Conservation (phyloP, 2,329 filamentous ascomycete genomes). For the Ophiostoma australiae region DNA sequence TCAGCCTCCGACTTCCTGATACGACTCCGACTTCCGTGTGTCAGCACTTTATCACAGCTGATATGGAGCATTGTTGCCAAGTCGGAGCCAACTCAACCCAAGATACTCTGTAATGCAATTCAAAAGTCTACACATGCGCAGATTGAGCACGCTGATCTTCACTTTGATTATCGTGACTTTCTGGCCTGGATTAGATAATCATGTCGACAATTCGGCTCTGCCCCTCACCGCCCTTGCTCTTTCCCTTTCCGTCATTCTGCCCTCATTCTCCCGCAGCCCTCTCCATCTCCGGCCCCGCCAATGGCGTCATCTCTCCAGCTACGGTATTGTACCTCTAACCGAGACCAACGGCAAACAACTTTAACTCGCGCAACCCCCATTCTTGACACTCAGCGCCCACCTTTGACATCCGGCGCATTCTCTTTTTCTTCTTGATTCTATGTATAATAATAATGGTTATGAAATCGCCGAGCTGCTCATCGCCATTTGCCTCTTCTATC, state of each 20-base stretch:
- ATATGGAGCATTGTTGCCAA: too few species aligned
- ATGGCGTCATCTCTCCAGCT: slow-evolving; percentile 8
- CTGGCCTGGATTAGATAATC: not conserved
- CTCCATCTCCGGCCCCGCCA: not conserved
- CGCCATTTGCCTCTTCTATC: not conserved
- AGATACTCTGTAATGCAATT: not conserved
- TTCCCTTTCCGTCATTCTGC: not conserved
- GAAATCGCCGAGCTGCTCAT: not conserved
- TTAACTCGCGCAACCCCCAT: not conserved
- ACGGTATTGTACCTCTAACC: too few species aligned
- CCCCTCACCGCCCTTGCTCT: not conserved
- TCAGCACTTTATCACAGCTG: not conserved
- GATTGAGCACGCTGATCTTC: not conserved
- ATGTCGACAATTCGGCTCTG: not conserved
- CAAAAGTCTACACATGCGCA: not conserved
- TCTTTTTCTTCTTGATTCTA: not conserved
- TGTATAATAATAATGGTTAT: too few species aligned
- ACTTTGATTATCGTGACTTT: not conserved
- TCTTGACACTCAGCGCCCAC: not conserved
- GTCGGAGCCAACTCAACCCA: too few species aligned
- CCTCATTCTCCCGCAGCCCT: not conserved
- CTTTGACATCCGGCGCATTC: not conserved
- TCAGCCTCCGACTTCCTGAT: not conserved
- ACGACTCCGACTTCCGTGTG: not conserved
- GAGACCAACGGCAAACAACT: not conserved